phyloP scores from a whole-genome alignment of 2,329 filamentous ascomycete species.

The Penicillium corylophilum region DNA sequence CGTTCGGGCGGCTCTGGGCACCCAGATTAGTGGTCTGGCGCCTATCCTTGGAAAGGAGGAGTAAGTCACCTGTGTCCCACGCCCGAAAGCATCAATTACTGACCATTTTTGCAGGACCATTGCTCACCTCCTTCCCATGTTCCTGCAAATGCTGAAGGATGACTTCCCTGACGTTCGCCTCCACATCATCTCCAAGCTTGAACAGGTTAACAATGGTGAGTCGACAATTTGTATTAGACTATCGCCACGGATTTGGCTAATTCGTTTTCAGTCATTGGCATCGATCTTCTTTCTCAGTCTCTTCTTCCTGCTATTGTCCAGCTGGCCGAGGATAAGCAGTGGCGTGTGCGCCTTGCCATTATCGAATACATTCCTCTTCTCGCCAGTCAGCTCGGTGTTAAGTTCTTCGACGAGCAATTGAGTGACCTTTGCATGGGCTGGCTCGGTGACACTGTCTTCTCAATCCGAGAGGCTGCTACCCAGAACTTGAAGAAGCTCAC shows the following conservation, averaged over 20 bases:
- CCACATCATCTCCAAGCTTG: conserved; percentile 99
- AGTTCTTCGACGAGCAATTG: conserved; percentile 98
- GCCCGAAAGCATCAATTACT: conserved; percentile 13
- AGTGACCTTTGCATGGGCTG: conserved; percentile 96
- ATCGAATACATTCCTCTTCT: conserved; percentile 98
- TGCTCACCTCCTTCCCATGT: conserved; percentile 95
- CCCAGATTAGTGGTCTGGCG: conserved; percentile 93
- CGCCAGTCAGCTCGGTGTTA: conserved; percentile 89
- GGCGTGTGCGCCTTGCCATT: conserved; percentile 94
- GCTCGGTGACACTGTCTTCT: conserved; percentile 98
- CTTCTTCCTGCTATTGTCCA: conserved; percentile 96
- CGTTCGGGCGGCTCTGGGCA: conserved; percentile 90
- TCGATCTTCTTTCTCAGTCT: conserved; percentile 93
- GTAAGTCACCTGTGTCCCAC: conserved; percentile 53
- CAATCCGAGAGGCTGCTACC: conserved; percentile 94
- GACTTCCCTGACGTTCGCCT: conserved; percentile 97
- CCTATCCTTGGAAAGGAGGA: conserved; percentile 98
- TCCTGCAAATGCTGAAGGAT: conserved; percentile 98
- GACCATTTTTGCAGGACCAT: conserved; percentile 66
- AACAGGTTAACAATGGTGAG: conserved; percentile 90
- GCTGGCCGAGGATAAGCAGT: conserved; percentile 98
- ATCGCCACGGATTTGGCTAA: neutral
- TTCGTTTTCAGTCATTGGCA: conserved; percentile 74
- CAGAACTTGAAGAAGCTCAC: conserved; percentile 98
- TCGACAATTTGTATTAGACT: neutral